phyloP scores from a whole-genome alignment of 345 rosid species.

The Clausena lansium region DNA sequence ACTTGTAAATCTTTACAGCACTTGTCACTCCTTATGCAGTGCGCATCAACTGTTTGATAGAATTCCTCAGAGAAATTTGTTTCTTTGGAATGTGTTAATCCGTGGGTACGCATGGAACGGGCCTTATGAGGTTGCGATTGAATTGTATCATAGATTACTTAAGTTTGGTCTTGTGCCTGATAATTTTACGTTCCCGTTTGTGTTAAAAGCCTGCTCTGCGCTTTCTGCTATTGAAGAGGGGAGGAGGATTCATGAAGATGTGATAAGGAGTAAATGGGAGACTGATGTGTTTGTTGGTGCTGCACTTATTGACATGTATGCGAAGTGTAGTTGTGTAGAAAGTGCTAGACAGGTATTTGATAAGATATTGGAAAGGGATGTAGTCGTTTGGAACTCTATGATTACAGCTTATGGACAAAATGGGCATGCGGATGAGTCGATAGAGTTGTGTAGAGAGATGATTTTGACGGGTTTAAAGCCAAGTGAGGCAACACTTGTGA shows the following conservation, averaged over 20 bases:
- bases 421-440: constrained; percentile 20
- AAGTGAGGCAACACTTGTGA: constrained; percentile 37
- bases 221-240: constrained; percentile 31
- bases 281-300: constrained; percentile 39
- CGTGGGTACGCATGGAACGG: constrained; percentile 40
- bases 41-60: constrained; percentile 38
- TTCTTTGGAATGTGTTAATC: constrained; percentile 39
- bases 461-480: constrained; percentile 24
- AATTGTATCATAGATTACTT: constrained; percentile 26
- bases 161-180: constrained; percentile 26
- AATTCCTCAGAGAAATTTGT: constrained; percentile 26
- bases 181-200: constrained; percentile 39
- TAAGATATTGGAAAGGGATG: constrained; percentile 27
- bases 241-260: constrained; percentile 32
- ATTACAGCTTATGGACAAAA: constrained; percentile 36
- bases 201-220: constrained; percentile 35
- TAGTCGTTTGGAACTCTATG: constrained; percentile 43
- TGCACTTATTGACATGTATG: constrained; percentile 40
- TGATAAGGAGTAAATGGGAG: constrained; percentile 24
- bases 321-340: constrained; percentile 29
- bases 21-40: constrained; percentile 19
- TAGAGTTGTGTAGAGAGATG: constrained; percentile 35
- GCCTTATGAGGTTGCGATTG: constrained; percentile 28
- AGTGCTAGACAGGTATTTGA: constrained; percentile 30
- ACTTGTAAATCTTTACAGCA: constrained; percentile 29